Base-by-base conservation (phyloP, 2,329 filamentous ascomycete species). In the Claviceps digitariae region DNA sequence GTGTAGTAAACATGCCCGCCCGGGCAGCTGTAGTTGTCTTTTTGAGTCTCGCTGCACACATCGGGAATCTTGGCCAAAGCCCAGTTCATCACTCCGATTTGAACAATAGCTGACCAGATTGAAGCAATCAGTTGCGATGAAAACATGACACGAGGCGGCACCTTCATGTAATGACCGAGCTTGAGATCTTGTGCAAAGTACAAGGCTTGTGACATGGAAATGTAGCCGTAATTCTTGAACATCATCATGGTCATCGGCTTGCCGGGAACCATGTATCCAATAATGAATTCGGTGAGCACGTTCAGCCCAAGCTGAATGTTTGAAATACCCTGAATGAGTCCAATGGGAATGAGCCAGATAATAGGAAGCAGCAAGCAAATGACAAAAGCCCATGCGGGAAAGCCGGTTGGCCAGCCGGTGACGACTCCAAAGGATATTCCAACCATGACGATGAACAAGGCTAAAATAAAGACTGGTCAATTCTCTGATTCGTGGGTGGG, bases 181-280 rank as follows among this genome's bases (percentile, higher is more conserved):
- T 84, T 85, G 60, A 85, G 72, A 59, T 85, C 82, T 63, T 82
- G 78, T 5, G 74, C 72, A 64, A 85, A 85, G 64, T 78, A 81
- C 50, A 84, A 70, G 0, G 79, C 82, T 64, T 85, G 80, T 17
- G 73, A 73, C 79, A 85, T 84, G 67, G 74, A 80, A 53, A 86
- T 78, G 63, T 84, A 86, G 50, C 82, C 81, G 60, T 84, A 87
- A 56, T 82, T 85, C 67, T 87, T 87, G 72, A 87, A 87, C 69
- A 87, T 76, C 83, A 88, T 88, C 76, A 87, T 83, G 48, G 83
- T 83, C 56, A 87, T 72, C 1, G 84, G 84, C 3, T 76, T 75
- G 27, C 84, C 84, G 0, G 84, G 84, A 50, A 84, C 77, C 74
- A 87, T 83, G 66, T 87, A 87, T 6, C 84, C 84, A 56, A 84